Evolutionary conservation across 495 filamentous ascomycete genomes (phyloP), one percentile per base, ranked within the genome.

Genomic region (Cercophora sp.): DNA sequence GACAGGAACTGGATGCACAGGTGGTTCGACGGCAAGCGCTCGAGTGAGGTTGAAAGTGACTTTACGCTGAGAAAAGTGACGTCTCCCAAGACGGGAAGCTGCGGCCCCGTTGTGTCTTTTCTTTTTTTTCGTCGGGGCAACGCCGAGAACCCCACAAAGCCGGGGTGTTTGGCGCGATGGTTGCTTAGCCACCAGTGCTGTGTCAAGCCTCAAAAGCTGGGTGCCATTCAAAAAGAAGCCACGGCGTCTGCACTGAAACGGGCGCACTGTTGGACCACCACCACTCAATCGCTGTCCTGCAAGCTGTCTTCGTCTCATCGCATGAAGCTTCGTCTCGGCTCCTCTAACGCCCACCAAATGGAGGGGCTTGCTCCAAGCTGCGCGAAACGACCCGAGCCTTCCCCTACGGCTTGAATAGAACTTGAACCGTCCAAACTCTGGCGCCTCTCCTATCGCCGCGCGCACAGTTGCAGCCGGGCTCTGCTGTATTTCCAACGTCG

Each of bases 261-360:
- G 29, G 29, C 25, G 19, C 48, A 41, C 10, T 25, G 24, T 22
- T 25, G 20, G 15, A 13, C 52, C 18, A 8, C 31, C 10, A 5
- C 34, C 47, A 32, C 11, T 22, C 31, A 18, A n/a, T n/a, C 29
- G 13, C 23, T 29, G 6, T 34, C 51, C 51, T 37, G 24, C 34
- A 24, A 26, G 37, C 52, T 16, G n/a, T n/a, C 23, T 5, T 9
- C 34, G 42, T 46, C 43, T 29, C 50, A 44, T 44, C 56, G 56
- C 56, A 58, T 58, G 56, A 58, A 57, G 48, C 56, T 37, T 43
- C 48, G 50, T 46, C 51, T 49, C 56, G 56, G 51, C 49, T 51
- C 24, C 26, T 23, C 15, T 24, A 31, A 36, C 42, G 24, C 15
- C 50, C 48, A 52, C 51, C 55, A 34, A 45, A 53, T 57, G 55